A percentile compares a stretch with the other conserved stretches of the same genome.
These are phyloP conservation scores for Xylaria hypoxylon DNA, from an alignment of 2,329 filamentous ascomycete genomes.

Conservation along the genomic window DNA sequence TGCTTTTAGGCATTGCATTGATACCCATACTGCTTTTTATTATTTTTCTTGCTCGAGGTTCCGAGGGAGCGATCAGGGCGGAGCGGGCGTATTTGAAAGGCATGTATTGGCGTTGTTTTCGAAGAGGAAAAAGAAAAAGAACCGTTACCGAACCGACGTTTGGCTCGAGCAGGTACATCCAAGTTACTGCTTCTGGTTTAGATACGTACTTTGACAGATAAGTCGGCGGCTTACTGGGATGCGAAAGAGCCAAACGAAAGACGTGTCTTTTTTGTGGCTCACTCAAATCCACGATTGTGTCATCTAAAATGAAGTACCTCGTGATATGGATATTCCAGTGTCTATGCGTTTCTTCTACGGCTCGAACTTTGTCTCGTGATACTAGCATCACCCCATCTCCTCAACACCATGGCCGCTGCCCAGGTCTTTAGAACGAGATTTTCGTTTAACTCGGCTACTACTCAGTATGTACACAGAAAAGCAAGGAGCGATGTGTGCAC, in stretches of 20 bases:
- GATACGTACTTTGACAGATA: neutral
- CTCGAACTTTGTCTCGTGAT: neutral
- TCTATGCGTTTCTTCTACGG: too few relatives aligned
- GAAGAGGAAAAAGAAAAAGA: constrained; percentile 5
- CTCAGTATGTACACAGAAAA: too few relatives aligned
- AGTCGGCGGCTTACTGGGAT: neutral
- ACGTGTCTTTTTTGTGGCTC: too few relatives aligned
- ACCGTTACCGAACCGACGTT: neutral
- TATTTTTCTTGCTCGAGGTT: constrained; percentile 1
- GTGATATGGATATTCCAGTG: too few relatives aligned
- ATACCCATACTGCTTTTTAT: constrained; percentile 41
- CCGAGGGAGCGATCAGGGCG: neutral
- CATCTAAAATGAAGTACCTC: too few relatives aligned
- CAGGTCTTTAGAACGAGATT: neutral
- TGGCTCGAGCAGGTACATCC: neutral
- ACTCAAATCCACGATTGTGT: too few relatives aligned
- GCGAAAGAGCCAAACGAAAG: too few relatives aligned
- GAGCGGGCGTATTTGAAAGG: constrained; percentile 8
- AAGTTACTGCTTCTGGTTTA: neutral
- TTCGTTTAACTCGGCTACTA: neutral
- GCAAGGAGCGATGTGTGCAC: neutral
- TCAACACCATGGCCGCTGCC: neutral
- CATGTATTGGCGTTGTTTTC: constrained; percentile 17
- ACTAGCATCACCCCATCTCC: neutral
- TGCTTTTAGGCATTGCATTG: constrained; percentile 48